Evolutionary conservation across 2,329 filamentous ascomycete genomes (phyloP).

Genomic region (Aspergillus versicolor): DNA sequence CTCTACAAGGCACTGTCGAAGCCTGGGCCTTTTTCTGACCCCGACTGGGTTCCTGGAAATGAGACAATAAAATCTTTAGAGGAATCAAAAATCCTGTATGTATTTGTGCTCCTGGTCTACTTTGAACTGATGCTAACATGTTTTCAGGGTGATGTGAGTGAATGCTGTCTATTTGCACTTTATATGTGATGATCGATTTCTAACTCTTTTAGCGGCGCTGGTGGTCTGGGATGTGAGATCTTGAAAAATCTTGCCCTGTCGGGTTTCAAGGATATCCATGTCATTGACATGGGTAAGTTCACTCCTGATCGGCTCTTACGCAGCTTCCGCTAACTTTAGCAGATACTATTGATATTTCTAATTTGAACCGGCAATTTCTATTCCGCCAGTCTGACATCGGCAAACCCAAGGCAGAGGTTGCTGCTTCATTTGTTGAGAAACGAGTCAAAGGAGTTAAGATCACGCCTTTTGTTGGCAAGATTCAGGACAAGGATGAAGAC

Average conservation of each 20-base stretch:
- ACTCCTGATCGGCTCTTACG: background rate
- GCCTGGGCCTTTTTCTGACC: constrained; percentile 77
- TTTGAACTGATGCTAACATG: constrained; percentile 20
- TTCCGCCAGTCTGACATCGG: constrained; percentile 92
- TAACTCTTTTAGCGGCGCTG: constrained; percentile 68
- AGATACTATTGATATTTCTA: constrained; percentile 98
- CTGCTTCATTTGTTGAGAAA: constrained; percentile 85
- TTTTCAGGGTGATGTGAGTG: constrained; percentile 53
- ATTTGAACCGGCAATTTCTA: constrained; percentile 95
- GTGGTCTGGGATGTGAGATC: constrained; percentile 92
- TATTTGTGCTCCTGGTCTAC: background rate
- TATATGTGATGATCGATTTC: constrained; percentile 28
- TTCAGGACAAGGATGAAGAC: constrained; percentile 93
- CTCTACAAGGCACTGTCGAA: constrained; percentile 77
- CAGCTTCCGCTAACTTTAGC: constrained; percentile 18
- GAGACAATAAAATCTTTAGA: constrained; percentile 60
- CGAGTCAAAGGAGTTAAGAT: constrained; percentile 89
- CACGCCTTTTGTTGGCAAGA: constrained; percentile 88
- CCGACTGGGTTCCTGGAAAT: constrained; percentile 54
- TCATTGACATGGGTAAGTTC: constrained; percentile 91
- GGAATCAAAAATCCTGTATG: constrained; percentile 73
- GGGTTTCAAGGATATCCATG: constrained; percentile 94
- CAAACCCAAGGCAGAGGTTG: constrained; percentile 89
- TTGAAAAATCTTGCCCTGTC: constrained; percentile 94
- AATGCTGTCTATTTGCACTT: background rate